Percentiles rank a stretch among this genome's conserved stretches.
These are phyloP conservation scores for Ceratobasidium sp. DNA, from an alignment of 1,284 basidiomycete genomes.

Conservation along the genomic window DNA sequence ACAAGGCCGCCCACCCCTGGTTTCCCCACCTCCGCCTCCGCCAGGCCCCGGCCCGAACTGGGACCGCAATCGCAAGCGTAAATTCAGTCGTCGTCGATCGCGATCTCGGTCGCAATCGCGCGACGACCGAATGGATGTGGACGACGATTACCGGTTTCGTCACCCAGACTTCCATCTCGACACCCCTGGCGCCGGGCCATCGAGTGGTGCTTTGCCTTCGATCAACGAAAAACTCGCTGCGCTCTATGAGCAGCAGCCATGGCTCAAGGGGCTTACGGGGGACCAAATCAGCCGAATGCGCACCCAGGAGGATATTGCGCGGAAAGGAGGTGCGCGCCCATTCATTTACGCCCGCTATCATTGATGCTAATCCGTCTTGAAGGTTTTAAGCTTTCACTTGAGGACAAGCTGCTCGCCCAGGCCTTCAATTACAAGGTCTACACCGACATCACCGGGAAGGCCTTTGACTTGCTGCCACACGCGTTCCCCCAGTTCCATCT, in stretches of 20 bases:
- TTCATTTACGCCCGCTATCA: neutral
- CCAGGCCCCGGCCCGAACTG: neutral
- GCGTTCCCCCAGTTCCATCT: slow-evolving; percentile 16
- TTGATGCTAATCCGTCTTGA: neutral
- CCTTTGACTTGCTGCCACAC: neutral
- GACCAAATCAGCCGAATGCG: neutral
- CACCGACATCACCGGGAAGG: neutral
- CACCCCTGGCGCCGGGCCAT: slow-evolving; percentile 19
- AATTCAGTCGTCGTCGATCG: neutral
- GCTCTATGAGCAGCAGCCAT: neutral
- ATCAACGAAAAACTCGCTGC: neutral
- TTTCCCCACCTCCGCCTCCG: neutral
- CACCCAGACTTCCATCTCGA: slow-evolving; percentile 2
- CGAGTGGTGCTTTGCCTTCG: neutral
- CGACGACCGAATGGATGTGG: too few species aligned
- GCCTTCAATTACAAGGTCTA: slow-evolving; percentile 39
- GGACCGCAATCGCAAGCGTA: neutral
- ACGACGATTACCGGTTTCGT: neutral
- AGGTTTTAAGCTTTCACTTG: neutral
- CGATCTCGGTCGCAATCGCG: neutral
- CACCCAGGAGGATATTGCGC: neutral
- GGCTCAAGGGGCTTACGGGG: neutral
- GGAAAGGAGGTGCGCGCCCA: neutral
- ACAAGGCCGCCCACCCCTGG: too few species aligned
- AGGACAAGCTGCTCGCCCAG: neutral